Conservation (phyloP, 129 eudicot species). For the Deinandra increscens region DNA sequence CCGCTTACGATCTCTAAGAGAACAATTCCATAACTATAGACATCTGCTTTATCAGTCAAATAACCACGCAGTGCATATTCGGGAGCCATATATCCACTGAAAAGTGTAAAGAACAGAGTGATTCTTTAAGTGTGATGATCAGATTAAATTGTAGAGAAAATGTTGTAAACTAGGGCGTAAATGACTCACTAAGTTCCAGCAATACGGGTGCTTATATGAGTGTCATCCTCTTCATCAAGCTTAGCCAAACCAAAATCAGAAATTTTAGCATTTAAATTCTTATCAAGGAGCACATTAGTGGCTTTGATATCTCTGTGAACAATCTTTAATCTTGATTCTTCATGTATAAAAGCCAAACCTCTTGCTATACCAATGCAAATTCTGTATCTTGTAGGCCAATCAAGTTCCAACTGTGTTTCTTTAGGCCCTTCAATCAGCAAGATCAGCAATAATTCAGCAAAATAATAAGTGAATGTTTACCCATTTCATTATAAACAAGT, state of each 20-base stretch:
- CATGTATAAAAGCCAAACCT: slow-evolving; percentile 72
- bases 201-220: slow-evolving; percentile 70
- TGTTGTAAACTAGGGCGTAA: slow-evolving; percentile 3
- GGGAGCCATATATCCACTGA: slow-evolving; percentile 83
- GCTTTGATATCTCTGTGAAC: slow-evolving; percentile 81
- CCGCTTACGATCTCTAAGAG: slow-evolving; percentile 61
- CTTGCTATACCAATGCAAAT: slow-evolving; percentile 66
- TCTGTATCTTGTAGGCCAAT: slow-evolving; percentile 67
- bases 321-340: slow-evolving; percentile 67
- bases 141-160: neutral
- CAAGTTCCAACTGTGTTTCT: slow-evolving; percentile 44
- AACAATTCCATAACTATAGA: slow-evolving; percentile 69
- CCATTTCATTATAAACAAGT: too few species aligned
- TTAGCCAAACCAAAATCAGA: slow-evolving; percentile 82
- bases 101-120: neutral
- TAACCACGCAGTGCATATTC: slow-evolving; percentile 76
- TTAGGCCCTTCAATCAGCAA: slow-evolving; percentile 43
- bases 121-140: neutral
- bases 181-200: slow-evolving; percentile 77
- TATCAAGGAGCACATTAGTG: slow-evolving; percentile 69
- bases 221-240: slow-evolving; percentile 73
- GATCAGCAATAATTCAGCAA: slow-evolving; percentile 4
- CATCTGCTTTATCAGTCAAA: slow-evolving; percentile 73
- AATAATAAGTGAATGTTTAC: neutral
- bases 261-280: slow-evolving; percentile 57